phyloP scores from a whole-genome alignment of 805 yeast genomes.

The Suhomyces sp. region DNA sequence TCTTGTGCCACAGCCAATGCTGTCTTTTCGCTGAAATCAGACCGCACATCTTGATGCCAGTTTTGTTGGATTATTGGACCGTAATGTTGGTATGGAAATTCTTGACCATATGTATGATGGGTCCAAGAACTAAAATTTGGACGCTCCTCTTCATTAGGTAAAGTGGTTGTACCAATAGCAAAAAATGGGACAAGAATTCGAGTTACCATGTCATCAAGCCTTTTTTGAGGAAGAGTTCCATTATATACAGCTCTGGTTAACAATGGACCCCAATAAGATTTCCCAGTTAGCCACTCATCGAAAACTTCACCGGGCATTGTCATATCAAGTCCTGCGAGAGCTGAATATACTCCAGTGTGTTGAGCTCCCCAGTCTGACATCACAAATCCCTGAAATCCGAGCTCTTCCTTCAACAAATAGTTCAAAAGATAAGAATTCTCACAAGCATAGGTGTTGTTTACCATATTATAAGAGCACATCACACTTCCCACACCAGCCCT shows the following conservation, averaged over 20 bases:
- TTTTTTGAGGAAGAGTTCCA: slow-evolving; percentile 50
- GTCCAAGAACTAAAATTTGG: slow-evolving; percentile 65
- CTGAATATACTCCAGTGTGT: slow-evolving; percentile 55
- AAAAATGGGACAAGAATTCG: slow-evolving; percentile 59
- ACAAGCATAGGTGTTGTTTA: slow-evolving; percentile 58
- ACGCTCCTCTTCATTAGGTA: slow-evolving; percentile 41
- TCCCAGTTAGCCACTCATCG: slow-evolving; percentile 53
- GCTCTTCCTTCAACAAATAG: slow-evolving; percentile 55
- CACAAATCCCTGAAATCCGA: slow-evolving; percentile 69
- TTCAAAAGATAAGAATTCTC: slow-evolving; percentile 58
- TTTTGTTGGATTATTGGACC: slow-evolving; percentile 57
- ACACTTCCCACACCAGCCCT: slow-evolving; percentile 60
- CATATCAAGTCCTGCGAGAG: slow-evolving; percentile 63
- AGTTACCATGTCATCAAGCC: slow-evolving; percentile 63
- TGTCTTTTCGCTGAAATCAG: slow-evolving; percentile 45
- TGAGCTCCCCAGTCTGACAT: slow-evolving; percentile 69
- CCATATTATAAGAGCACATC: slow-evolving; percentile 61
- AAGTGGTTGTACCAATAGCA: slow-evolving; percentile 36
- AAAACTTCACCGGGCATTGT: slow-evolving; percentile 61
- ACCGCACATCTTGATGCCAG: slow-evolving; percentile 54
- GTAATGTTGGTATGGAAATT: slow-evolving; percentile 50
- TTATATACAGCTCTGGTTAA: slow-evolving; percentile 56
- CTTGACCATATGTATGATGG: slow-evolving; percentile 52
- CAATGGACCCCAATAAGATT: slow-evolving; percentile 58
- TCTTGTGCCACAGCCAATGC: slow-evolving; percentile 57